Base-by-base conservation (phyloP, 345 rosid species). In the Dipteronia dyeriana region DNA sequence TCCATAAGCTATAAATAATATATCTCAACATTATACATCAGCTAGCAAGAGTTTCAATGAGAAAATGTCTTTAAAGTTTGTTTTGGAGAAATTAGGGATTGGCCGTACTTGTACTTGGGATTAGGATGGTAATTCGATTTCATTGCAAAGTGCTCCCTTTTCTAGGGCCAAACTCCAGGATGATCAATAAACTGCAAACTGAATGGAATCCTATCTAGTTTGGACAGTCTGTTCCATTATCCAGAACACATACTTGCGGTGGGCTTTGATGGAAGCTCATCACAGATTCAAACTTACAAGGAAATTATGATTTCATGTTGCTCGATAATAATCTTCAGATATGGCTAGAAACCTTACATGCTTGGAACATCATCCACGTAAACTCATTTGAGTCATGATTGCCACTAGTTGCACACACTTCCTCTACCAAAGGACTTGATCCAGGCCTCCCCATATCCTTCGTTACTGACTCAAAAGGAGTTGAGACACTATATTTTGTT, bases 351-450 rank as follows among this genome's bases (percentile, higher is more conserved):
- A n/a, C 61, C 20, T 38, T 68, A 5, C 14, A 47, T 68, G 20
- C 34, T 29, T 8, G 56, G 74, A 38, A 86, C 88, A 89, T 83
- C 94, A 92, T 91, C 98, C 97, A 94, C 0, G 91, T 92, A 26
- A 56, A 82, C 84, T 94, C 97, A 74, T 78, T 84, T 1, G 91
- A 66, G 75, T 91, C 89, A 70, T 94, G 94, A 45, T 82, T 84
- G 57, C 97, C 98, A 71, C 97, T 94, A 1, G 94, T 89, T 53
- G 88, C 68, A 73, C 97, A 94, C 38, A 93, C 88, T 88, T 92
- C 96, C 77, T 84, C 88, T 80, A 94, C 93, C 88, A 90, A 72
- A 26, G 93, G 83, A 83, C 84, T 82, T 3, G 84, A 83, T 69
- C 86, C 85, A 61, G 84, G 70, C 49, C 78, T 80, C 64, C 83